phyloP scores from a whole-genome alignment of 805 yeast species.

The Candida ovalis region DNA sequence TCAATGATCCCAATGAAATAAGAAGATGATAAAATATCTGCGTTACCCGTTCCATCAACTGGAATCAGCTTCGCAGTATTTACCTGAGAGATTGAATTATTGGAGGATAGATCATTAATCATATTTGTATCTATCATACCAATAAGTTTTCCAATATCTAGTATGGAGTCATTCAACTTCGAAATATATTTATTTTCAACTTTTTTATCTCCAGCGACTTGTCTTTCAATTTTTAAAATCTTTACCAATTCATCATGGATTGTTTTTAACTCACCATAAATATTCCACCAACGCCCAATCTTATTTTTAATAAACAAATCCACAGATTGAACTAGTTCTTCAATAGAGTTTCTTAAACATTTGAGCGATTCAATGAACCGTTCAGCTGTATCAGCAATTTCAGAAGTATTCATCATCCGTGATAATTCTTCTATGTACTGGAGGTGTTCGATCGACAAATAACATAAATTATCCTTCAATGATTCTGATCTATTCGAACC shows the following conservation, averaged over 20 bases:
- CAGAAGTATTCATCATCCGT: slow-evolving; percentile 4
- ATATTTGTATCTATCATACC: slow-evolving; percentile 10
- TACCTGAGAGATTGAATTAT: slow-evolving; percentile 10
- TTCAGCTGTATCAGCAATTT: slow-evolving; percentile 7
- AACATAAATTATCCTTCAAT: slow-evolving; percentile 6
- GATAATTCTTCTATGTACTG: slow-evolving; percentile 2
- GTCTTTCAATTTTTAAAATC: slow-evolving; percentile 15
- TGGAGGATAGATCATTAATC: slow-evolving; percentile 8
- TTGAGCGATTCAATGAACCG: slow-evolving; percentile 13
- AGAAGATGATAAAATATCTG: slow-evolving; percentile 7
- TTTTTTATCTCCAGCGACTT: slow-evolving; percentile 1
- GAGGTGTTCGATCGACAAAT: slow-evolving; percentile 5
- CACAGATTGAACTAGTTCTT: slow-evolving; percentile 30
- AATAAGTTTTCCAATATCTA: slow-evolving; percentile 13
- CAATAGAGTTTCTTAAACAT: slow-evolving; percentile 14
- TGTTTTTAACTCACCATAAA: slow-evolving; percentile 38
- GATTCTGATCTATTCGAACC: slow-evolving; percentile 6
- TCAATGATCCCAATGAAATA: slow-evolving; percentile 40
- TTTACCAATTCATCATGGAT: slow-evolving; percentile 30
- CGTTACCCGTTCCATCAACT: neutral
- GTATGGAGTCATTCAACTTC: slow-evolving; percentile 7
- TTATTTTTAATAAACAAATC: slow-evolving; percentile 31
- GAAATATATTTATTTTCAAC: neutral
- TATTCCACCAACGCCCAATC: slow-evolving; percentile 43
- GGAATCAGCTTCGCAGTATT: slow-evolving; percentile 5